These are phyloP conservation scores for Aspergillus taichungensis DNA, from an alignment of 495 filamentous ascomycete species.

Conservation along the genomic window DNA sequence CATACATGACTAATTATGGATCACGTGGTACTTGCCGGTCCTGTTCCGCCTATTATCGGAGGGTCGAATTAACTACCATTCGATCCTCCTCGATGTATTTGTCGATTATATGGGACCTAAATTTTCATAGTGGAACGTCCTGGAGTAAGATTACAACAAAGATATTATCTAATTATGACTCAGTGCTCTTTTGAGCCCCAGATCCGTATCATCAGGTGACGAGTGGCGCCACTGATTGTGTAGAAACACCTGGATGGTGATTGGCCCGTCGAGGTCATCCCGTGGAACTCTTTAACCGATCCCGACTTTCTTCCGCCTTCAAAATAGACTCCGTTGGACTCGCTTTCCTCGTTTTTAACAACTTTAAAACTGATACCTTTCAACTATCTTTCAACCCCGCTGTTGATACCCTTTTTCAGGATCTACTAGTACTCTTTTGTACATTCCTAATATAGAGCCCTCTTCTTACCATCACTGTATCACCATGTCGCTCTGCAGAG, in stretches of 20 bases:
- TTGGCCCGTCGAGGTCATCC: slow-evolving; percentile 20
- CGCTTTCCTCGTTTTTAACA: slow-evolving; percentile 1
- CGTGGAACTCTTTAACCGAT: slow-evolving; percentile 12
- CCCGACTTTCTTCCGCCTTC: slow-evolving; percentile 12
- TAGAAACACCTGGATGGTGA: slow-evolving; percentile 37
- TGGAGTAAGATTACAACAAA: neutral
- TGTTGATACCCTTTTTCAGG: neutral
- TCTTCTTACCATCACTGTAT: too few relatives aligned
- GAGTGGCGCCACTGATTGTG: slow-evolving; percentile 30
- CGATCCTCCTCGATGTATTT: too few relatives aligned
- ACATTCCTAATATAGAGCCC: too few relatives aligned
- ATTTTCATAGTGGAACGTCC: neutral
- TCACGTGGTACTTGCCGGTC: too few relatives aligned
- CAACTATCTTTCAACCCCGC: slow-evolving; percentile 2
- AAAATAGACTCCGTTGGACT: slow-evolving; percentile 12
- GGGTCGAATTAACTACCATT: too few relatives aligned
- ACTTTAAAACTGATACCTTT: slow-evolving; percentile 12
- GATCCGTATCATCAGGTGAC: slow-evolving; percentile 3
- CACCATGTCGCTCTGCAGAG: slow-evolving; percentile 30
- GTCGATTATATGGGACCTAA: too few relatives aligned
- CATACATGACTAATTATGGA: too few relatives aligned
- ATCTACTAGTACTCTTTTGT: too few relatives aligned
- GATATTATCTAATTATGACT: too few relatives aligned
- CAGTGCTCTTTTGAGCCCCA: too few relatives aligned
- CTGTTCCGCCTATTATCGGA: too few relatives aligned